Conservation (phyloP, 345 rosid species). For the Syzygium aqueum region DNA sequence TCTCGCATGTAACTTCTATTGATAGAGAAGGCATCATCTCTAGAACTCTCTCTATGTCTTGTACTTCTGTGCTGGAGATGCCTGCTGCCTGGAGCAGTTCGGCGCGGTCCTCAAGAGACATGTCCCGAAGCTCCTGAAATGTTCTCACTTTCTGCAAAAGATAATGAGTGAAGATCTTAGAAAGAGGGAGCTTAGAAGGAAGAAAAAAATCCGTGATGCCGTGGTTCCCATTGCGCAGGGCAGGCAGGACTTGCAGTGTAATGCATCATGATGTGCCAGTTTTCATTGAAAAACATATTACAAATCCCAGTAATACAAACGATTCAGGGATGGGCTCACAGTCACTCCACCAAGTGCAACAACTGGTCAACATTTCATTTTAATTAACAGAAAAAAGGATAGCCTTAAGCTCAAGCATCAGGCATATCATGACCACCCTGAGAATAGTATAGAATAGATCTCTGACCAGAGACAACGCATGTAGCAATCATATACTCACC, state of each 20-base stretch:
- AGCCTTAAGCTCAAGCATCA: not conserved
- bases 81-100: conserved; percentile 84
- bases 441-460: not conserved
- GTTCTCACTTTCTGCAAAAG: conserved; percentile 80
- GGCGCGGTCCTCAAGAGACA: conserved; percentile 61
- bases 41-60: conserved; percentile 73
- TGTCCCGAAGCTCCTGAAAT: conserved; percentile 72
- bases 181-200: not conserved
- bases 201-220: not conserved
- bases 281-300: not conserved
- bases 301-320: not conserved
- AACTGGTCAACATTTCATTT: not conserved
- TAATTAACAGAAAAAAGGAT: not conserved
- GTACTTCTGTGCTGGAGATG: conserved; percentile 53
- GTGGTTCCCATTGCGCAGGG: not conserved
- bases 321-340: not conserved
- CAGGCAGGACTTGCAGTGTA: not conserved
- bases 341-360: not conserved
- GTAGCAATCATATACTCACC: conserved; percentile 22
- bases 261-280: not conserved
- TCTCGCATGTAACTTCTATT: conserved; percentile 78
- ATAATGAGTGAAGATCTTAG: not conserved
- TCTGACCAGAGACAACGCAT: not conserved
- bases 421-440: not conserved
- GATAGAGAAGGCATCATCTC: conserved; percentile 91